These are phyloP conservation scores for Gnaphalium uliginosum DNA, from an alignment of 129 eudicot species.

Conservation along the genomic window DNA sequence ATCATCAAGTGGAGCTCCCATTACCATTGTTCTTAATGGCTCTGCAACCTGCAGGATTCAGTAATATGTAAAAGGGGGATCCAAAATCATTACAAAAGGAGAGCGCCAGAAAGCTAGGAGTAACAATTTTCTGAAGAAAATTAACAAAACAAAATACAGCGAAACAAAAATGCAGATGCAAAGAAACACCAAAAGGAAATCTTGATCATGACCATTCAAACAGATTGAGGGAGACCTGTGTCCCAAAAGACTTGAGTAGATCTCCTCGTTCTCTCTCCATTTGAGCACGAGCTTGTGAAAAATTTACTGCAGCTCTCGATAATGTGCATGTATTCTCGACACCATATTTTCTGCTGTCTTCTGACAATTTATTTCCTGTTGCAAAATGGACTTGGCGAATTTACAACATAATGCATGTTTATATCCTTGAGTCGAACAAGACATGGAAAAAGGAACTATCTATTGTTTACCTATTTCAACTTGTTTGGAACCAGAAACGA, in stretches of 20 bases:
- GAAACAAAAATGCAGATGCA: background rate
- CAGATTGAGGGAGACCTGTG: slow-evolving; percentile 57
- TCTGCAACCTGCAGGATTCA: slow-evolving; percentile 69
- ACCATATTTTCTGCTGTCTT: slow-evolving; percentile 89
- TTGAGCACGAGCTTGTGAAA: slow-evolving; percentile 73
- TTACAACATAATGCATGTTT: background rate
- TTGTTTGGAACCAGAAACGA: slow-evolving; percentile 88
- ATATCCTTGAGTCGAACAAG: background rate
- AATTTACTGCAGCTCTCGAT: slow-evolving; percentile 73
- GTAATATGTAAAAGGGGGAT: background rate
- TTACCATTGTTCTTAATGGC: slow-evolving; percentile 88
- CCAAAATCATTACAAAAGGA: background rate
- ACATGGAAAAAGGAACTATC: background rate
- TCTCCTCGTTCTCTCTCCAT: slow-evolving; percentile 81
- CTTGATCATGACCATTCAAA: background rate
- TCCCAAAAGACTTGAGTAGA: slow-evolving; percentile 69
- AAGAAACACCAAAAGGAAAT: background rate
- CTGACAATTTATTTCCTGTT: slow-evolving; percentile 83
- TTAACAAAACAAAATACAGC: background rate
- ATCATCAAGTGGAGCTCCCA: slow-evolving; percentile 92
- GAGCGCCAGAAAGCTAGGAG: background rate
- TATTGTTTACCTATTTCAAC: slow-evolving; percentile 73
- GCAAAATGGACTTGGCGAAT: background rate
- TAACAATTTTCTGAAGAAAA: background rate
- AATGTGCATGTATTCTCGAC: slow-evolving; percentile 80